Base-by-base conservation (phyloP, 148 eudicot species). In the Cornus florida region DNA sequence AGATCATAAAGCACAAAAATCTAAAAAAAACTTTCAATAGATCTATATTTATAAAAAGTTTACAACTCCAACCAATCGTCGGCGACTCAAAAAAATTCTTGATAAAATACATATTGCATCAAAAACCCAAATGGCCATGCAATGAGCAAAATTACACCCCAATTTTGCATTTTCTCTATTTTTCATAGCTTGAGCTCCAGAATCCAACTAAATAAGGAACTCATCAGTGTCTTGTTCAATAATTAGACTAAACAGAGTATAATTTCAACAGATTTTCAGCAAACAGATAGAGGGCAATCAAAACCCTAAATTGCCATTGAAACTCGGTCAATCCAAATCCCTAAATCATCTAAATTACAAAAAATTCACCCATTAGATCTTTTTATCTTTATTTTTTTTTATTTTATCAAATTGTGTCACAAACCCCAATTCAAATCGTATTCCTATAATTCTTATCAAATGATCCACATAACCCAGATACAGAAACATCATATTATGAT, bases 391-490 rank as follows among this genome's bases (percentile, higher is more conserved):
- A n/a, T n/a, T n/a, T n/a, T n/a, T n/a, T n/a, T n/a, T n/a, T n/a
- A n/a, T n/a, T 57, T 33, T 6, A 16, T 7, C 28, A 67, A 32
- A 77, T 16, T 20, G 48, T 32, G 32, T 20, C 73, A 69, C 12
- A 33, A 77, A 22, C 72, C 72, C 65, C 35, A 76, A 46, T 66
- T 76, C 24, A 66, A 23, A 33, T 46, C 22, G 10, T 10, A 16
- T 17, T 7, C 8, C 20, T 1, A 22, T 57, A 17, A 20, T 10
- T 56, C 20, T 67, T 56, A 69, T 12, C 73, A 53, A 17, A 32
- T 69, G 67, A 77, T 77, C 67, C 67, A 57, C 72, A 17, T 64
- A 23, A 66, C 43, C 60, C 71, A 75, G 46, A 66, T 23, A 48
- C 60, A 31, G 41, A 67, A 62, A 76, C 24, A 67, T 19, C 39